Base-by-base conservation (phyloP, 2,329 filamentous ascomycete species). In the Colletotrichum sp. region DNA sequence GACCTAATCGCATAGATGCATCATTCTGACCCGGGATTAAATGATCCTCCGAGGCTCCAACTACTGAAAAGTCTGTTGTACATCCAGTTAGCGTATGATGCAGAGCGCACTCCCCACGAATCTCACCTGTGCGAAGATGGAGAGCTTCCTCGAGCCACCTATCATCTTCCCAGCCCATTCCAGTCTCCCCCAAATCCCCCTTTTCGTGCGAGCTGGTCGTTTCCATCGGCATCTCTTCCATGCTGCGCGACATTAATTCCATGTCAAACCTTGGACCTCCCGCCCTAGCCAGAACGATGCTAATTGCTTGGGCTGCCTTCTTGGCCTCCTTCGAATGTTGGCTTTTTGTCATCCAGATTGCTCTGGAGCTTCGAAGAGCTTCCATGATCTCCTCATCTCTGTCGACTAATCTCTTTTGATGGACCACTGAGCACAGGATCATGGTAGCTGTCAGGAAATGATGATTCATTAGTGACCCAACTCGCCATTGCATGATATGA, bases 391-490 rank as follows among this genome's bases (percentile, higher is more conserved):
- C 61, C 5, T 39, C 52, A 12, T 32, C 68, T 3, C 22, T 52
- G 2, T 28, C 36, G 4, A 61, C 8, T 3, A 7, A 56, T 3
- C 66, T 48, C 5, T 62, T 32, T 1, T n/a, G 66, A 13, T 70
- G 22, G 1, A 75, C n/a, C 15, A 71, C 15, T 2, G 55, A 25
- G 52, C 80, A 81, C 5, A 79, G 73, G 2, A 79, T 74, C 78
- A 80, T 79, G 7, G 79, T 80, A 1, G 79, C 80, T 5, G 78
- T 80, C 1, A 81, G 66, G n/a, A 81, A 82, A 3, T 77, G 66
- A 34, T 80, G 79, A n/a, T 80, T 75, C 61, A 71, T 75, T 3
- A 75, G 70, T 3, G 72, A 75, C 5, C 67, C 67, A 12, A 71
- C 52, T 7, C 68, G 52, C 72, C 69, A 66, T 6, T 71, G 68